These are phyloP conservation scores for Erodium trifolium DNA, from an alignment of 441 rosid species.

Conservation along the genomic window DNA sequence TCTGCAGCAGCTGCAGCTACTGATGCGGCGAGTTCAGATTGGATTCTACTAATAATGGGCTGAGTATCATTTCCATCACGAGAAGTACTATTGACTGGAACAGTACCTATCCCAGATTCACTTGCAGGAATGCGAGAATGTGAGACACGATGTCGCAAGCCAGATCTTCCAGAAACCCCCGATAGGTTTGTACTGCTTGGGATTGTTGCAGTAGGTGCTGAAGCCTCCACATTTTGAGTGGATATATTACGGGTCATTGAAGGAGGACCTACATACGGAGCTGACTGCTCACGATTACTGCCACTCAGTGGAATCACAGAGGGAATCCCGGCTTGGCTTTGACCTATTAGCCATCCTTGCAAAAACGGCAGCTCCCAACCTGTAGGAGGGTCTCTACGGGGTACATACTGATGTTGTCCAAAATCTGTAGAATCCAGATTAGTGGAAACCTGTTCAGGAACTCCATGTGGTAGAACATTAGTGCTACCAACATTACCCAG, in stretches of 20 bases:
- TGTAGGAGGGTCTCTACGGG: slow-evolving; percentile 47
- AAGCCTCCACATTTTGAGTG: slow-evolving; percentile 40
- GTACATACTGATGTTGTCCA: slow-evolving; percentile 46
- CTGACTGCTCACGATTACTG: slow-evolving; percentile 37
- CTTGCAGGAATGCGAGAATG: slow-evolving; percentile 34
- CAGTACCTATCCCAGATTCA: slow-evolving; percentile 40
- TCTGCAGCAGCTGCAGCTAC: slow-evolving; percentile 69
- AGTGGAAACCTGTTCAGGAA: slow-evolving; percentile 23
- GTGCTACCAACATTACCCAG: slow-evolving; percentile 21
- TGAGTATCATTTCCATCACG: slow-evolving; percentile 38
- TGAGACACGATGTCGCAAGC: slow-evolving; percentile 34
- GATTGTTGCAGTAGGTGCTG: slow-evolving; percentile 39
- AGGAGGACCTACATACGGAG: slow-evolving; percentile 31
- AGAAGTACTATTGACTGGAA: slow-evolving; percentile 25
- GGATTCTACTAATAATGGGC: slow-evolving; percentile 47
- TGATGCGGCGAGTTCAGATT: slow-evolving; percentile 66
- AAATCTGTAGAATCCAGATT: slow-evolving; percentile 30
- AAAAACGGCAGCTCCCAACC: slow-evolving; percentile 75
- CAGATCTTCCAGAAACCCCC: slow-evolving; percentile 52
- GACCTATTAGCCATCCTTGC: slow-evolving; percentile 84
- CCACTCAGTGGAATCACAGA: slow-evolving; percentile 34
- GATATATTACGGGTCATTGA: slow-evolving; percentile 28
- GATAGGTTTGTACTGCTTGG: slow-evolving; percentile 39
- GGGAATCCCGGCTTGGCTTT: slow-evolving; percentile 51
- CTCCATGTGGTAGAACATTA: slow-evolving; percentile 12